These are phyloP conservation scores for Ichthyophthirius multifiliis DNA, from an alignment of 169 alveolate genomes.

Conservation along the genomic window DNA sequence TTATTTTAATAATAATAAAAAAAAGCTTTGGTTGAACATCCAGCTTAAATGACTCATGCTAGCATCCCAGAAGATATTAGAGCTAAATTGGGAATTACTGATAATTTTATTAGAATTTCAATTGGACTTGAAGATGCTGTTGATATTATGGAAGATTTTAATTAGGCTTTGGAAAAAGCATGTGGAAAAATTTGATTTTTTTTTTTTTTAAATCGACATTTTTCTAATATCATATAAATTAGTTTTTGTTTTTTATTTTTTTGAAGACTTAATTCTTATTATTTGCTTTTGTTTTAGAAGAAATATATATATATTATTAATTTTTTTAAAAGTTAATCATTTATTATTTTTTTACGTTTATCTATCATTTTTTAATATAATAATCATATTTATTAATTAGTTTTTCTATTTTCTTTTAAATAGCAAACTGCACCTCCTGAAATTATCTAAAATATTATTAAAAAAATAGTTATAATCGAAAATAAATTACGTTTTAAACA, in stretches of 20 bases:
- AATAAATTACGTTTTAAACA: not conserved
- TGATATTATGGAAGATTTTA: conserved; percentile 76
- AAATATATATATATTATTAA: too few species aligned
- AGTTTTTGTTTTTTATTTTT: too few species aligned
- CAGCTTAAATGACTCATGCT: conserved; percentile 87
- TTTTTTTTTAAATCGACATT: too few species aligned
- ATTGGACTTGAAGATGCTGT: conserved; percentile 80
- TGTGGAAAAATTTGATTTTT: not conserved
- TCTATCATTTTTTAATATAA: too few species aligned
- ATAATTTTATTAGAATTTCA: conserved; percentile 74
- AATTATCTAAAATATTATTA: not conserved
- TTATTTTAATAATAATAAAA: not conserved
- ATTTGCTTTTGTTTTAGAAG: too few species aligned
- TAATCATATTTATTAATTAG: not conserved
- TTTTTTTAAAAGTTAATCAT: too few species aligned
- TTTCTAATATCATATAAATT: too few species aligned
- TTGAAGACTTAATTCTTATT: too few species aligned
- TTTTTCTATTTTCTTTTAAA: not conserved
- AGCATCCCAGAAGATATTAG: conserved; percentile 78
- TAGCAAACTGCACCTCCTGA: conserved; percentile 11
- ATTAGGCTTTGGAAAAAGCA: conserved; percentile 64
- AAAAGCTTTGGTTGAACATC: conserved; percentile 72
- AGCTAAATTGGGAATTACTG: conserved; percentile 76
- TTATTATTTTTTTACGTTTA: too few species aligned
- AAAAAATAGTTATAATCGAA: too few species aligned